Conservation (phyloP, 2,329 filamentous ascomycete genomes). For the Phyllosticta citrichinensis region DNA sequence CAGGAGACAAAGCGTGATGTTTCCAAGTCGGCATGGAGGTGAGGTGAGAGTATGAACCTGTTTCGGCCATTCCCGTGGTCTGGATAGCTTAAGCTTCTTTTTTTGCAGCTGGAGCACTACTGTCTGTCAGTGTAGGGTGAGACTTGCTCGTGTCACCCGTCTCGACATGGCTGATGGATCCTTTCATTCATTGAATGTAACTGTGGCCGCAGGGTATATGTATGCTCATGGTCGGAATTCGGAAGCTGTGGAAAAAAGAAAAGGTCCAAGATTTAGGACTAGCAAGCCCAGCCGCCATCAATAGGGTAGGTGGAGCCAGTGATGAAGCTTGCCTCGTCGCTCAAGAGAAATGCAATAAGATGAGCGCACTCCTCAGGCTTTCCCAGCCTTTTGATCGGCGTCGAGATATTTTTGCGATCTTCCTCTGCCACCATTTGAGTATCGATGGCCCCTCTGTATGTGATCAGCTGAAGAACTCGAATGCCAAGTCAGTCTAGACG, state of each 20-base stretch:
- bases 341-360: conserved; percentile 33
- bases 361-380: conserved; percentile 24
- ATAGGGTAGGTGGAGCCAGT: conserved; percentile 32
- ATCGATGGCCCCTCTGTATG: conserved; percentile 13
- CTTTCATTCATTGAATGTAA: not conserved
- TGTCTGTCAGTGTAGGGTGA: not conserved
- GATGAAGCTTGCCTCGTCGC: conserved; percentile 33
- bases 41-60: not conserved
- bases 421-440: conserved; percentile 16
- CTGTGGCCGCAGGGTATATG: too few species aligned
- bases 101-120: not conserved
- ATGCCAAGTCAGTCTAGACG: conserved; percentile 13
- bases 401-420: not conserved
- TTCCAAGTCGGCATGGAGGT: not conserved
- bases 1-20: not conserved
- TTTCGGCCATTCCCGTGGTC: not conserved
- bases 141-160: not conserved
- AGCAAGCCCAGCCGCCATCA: conserved; percentile 27
- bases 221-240: too few species aligned
- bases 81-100: not conserved
- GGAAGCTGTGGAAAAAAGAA: not conserved
- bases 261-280: not conserved
- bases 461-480: not conserved
- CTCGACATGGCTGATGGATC: too few species aligned
- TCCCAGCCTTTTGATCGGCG: conserved; percentile 8